Evolutionary conservation across 495 filamentous ascomycete species (phyloP), one percentile per base, ranked within the genome.

Genomic region (Trichocladium uniseriatum): DNA sequence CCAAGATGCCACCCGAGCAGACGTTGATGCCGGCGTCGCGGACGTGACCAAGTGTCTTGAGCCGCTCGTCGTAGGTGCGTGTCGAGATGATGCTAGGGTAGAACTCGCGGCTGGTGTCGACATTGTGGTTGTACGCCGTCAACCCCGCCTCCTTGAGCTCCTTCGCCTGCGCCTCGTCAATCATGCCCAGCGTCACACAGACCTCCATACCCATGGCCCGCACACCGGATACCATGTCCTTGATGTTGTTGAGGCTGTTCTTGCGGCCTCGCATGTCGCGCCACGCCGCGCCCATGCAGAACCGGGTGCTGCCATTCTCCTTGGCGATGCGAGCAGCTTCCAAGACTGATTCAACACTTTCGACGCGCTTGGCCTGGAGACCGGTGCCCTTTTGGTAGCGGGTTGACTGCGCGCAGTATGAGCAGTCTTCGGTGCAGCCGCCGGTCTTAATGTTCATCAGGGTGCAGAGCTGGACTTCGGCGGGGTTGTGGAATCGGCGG

Each of bases 401-500:
- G 15, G 82, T 86, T 8, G 86, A 89, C 64, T 94, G 87, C 7
- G 87, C 86, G 65, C 87, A 94, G 74, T 91, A 94, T 24, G 80
- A 83, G 62, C 87, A 94, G 69, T 94, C 87, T 63, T 91, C 87
- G 59, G 76, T 81, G 65, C 87, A 94, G 21, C 87, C 87, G 40
- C 87, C 87, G n/a, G 86, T 91, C 56, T 92, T 94, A 75, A 94
- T 94, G 74, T 89, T 91, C 83, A 91, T 89, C 45, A 94, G 72
- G 2, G 87, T 94, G 72, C 87, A 91, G 70, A 91, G 84, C 61
- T 94, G 87, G 61, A 94, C 82, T 6, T 82, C 76, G 28, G 79
- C 68, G 31, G 87, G 86, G 64, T 81, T 75, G 68, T 91, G 87
- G 70, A 90, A 90, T 49, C 81, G 81, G 27, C 86, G 78, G 68